Conservation (phyloP, 2,329 filamentous ascomycete genomes). For the Celoporthe dispersa region DNA sequence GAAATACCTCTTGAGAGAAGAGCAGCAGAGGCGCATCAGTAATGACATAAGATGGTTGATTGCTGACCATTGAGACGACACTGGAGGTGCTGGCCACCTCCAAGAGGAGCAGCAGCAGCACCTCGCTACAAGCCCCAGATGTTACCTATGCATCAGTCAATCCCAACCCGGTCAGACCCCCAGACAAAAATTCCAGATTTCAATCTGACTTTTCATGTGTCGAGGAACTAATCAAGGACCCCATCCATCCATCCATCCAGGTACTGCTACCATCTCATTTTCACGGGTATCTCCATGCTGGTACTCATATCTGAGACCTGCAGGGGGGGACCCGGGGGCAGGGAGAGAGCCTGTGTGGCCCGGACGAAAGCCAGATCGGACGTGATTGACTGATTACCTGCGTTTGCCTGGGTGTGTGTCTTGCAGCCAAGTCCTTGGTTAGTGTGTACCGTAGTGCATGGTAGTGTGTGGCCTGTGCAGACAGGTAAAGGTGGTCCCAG, state of each 20-base stretch:
- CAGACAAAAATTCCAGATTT: neutral
- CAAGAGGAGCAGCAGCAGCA: neutral
- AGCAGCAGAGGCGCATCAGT: neutral
- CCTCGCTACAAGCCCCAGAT: neutral
- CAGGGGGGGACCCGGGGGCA: neutral
- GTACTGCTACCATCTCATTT: neutral
- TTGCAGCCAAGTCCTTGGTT: neutral
- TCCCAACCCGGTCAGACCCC: neutral
- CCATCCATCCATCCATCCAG: neutral
- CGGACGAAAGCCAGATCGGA: neutral
- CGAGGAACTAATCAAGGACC: neutral
- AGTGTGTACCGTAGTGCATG: neutral
- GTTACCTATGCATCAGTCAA: neutral
- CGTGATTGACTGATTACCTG: neutral
- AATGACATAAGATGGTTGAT: neutral
- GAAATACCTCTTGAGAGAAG: neutral
- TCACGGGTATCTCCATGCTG: neutral
- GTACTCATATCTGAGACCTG: neutral
- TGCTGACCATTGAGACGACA: neutral
- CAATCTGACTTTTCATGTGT: neutral
- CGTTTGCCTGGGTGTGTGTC: neutral
- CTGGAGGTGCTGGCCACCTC: neutral
- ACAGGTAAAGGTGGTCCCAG: neutral
- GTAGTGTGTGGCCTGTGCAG: neutral
- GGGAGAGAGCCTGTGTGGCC: neutral